Conservation (phyloP, 371 early-diverging fungal genomes). For the Mortierella sp. region DNA sequence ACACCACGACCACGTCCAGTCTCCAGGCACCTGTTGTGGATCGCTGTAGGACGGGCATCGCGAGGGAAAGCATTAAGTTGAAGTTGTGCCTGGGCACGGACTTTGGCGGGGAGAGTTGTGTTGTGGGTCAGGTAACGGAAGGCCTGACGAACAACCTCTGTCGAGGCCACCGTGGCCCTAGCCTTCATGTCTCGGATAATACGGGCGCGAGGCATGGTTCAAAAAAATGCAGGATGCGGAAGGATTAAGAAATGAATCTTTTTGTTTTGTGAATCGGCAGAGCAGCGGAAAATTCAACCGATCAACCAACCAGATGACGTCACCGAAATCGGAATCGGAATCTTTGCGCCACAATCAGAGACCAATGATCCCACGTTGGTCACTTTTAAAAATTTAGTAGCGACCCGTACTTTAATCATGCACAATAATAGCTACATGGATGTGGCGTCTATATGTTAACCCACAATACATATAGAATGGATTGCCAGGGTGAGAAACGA, state of each 20-base stretch:
- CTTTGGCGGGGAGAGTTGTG: constrained; percentile 79
- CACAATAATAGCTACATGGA: too few species aligned
- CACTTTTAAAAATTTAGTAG: too few species aligned
- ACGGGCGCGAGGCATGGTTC: constrained; percentile 61
- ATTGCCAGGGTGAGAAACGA: too few species aligned
- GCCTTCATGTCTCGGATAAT: constrained; percentile 82
- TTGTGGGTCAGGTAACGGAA: constrained; percentile 87
- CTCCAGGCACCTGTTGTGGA: constrained; percentile 84
- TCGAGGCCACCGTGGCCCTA: constrained; percentile 75
- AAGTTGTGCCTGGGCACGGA: constrained; percentile 88
- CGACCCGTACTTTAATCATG: too few species aligned
- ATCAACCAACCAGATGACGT: too few species aligned
- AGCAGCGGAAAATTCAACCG: too few species aligned
- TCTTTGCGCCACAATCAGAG: too few species aligned
- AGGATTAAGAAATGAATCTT: neutral
- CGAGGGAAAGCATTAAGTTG: constrained; percentile 82
- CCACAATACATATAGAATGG: too few species aligned
- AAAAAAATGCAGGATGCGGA: constrained; percentile 1
- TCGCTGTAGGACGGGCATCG: constrained; percentile 74
- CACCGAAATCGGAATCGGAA: too few species aligned
- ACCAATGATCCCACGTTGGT: too few species aligned
- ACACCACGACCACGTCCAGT: constrained; percentile 90
- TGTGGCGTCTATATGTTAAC: too few species aligned
- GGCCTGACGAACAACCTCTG: constrained; percentile 83
- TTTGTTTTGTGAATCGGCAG: too few species aligned